Base-by-base conservation (phyloP, 768 basidiomycete species). In the Leucocoprinus leucothites region DNA sequence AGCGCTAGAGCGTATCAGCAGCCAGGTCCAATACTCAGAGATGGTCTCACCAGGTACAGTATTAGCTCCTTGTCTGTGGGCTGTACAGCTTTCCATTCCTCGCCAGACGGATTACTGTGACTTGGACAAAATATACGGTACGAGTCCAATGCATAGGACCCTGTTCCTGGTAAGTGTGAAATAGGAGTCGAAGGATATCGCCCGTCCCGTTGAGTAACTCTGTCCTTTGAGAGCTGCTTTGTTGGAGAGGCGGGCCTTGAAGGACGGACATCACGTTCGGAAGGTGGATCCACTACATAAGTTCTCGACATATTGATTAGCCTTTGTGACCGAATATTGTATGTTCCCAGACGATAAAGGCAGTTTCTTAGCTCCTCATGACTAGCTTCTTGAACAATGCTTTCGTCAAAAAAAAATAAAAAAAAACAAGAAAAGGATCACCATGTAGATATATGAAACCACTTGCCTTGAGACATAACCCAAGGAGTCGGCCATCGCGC, bases 131-230 rank as follows among this genome's bases (percentile, higher is more conserved):
- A 91, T 18, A 91, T 88, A 38, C 86, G 77, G 61, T 88, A 87
- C 3, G 85, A 89, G 64, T 91, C 89, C 1, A 87, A 74, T 1
- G 89, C 89, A 57, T 91, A 91, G 2, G 73, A 70, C 0, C 89
- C 88, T 1, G 83, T 74, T 0, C 87, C 87, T 0, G 85, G 82
- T 24, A 85, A 75, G 60, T 84, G 78, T 38, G 82, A 80, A 51
- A 84, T 69, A 9, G 78, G 70, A 9, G 80, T 82, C 5, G 69
- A 63, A 1, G 77, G 75, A 58, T 82, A 84, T 41, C 64, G 28
- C 35, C n/a, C 60, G 26, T 51, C 53, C 45, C 59, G 61, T 60
- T 64, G 67, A 11, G 14, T 7, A 9, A 31, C 14, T n/a, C 7
- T 36, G 21, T 22, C 31, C 55, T 59, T 13, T 21, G 46, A 56